Percentiles rank a stretch among this genome's conserved stretches.
Evolutionary conservation across 768 basidiomycete species (phyloP).

Genomic region (Pleurotus djamor): DNA sequence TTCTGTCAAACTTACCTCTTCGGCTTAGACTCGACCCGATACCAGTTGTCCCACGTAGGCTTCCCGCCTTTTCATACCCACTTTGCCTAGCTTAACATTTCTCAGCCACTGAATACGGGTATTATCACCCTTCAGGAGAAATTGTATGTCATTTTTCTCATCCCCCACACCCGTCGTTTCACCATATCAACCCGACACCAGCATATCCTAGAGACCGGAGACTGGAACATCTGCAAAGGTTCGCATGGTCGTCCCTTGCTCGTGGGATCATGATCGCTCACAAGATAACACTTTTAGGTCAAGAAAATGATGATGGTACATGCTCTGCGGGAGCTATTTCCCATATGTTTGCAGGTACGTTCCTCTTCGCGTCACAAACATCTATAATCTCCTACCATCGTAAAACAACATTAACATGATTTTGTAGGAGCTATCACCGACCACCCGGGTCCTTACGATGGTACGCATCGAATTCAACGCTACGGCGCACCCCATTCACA

Average conservation of each 20-base stretch:
- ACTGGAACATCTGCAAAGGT: conserved; percentile 20
- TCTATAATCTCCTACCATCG: not conserved
- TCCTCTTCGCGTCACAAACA: not conserved
- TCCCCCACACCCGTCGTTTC: not conserved
- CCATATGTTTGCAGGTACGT: conserved; percentile 7
- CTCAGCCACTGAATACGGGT: conserved; percentile 1
- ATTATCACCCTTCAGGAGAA: conserved; percentile 3
- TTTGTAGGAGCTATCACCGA: conserved; percentile 9
- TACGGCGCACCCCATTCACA: too few species aligned
- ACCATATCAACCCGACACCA: not conserved
- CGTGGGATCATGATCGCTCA: not conserved
- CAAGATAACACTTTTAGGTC: conserved; percentile 8
- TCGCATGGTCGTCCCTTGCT: not conserved
- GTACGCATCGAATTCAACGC: not conserved
- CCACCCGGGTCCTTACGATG: conserved; percentile 23
- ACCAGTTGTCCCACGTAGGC: not conserved
- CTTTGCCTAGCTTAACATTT: not conserved
- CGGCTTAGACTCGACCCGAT: conserved; percentile 1
- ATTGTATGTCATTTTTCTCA: not conserved
- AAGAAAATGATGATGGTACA: conserved; percentile 14
- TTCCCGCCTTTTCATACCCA: not conserved
- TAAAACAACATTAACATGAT: too few species aligned
- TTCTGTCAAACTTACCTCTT: not conserved
- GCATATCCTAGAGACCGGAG: conserved; percentile 6
- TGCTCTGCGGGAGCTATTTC: conserved; percentile 20